Conservation (phyloP, 2,329 filamentous ascomycete species). For the Xylaria polymorpha region DNA sequence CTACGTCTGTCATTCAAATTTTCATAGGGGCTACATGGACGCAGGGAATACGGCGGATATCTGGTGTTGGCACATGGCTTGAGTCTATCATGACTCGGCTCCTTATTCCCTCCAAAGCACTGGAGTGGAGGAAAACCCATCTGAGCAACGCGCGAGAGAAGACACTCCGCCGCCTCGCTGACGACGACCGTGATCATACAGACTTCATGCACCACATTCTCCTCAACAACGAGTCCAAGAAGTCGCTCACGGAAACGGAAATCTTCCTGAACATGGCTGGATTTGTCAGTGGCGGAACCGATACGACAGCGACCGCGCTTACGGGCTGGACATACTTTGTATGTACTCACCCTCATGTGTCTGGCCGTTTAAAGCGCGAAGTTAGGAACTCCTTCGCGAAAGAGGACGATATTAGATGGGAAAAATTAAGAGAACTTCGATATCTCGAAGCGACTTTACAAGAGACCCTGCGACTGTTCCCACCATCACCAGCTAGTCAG, state of each 20-base stretch:
- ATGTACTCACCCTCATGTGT: neutral
- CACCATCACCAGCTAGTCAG: neutral
- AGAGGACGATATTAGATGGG: neutral
- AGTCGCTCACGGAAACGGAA: constrained; percentile 39
- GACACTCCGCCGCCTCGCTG: neutral
- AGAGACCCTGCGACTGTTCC: neutral
- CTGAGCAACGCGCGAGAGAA: constrained; percentile 28
- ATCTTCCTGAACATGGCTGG: constrained; percentile 43
- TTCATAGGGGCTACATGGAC: constrained; percentile 43
- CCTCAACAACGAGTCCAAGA: constrained; percentile 39
- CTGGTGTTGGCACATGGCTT: constrained; percentile 45
- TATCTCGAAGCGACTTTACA: neutral
- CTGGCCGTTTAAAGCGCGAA: neutral
- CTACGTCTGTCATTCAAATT: constrained; percentile 42
- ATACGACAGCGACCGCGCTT: constrained; percentile 39
- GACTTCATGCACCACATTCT: constrained; percentile 46
- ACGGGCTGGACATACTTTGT: constrained; percentile 3
- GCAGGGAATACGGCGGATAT: constrained; percentile 45
- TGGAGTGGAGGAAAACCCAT: constrained; percentile 41
- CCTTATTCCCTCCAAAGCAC: constrained; percentile 36
- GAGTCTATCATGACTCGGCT: constrained; percentile 36
- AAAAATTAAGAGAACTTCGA: neutral
- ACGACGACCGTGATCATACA: constrained; percentile 27
- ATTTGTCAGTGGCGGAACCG: constrained; percentile 46
- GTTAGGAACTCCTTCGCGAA: neutral